Percentiles rank a stretch among this genome's conserved stretches.
These are phyloP conservation scores for Parietaria judaica DNA, from an alignment of 306 rosid species.

Conservation along the genomic window DNA sequence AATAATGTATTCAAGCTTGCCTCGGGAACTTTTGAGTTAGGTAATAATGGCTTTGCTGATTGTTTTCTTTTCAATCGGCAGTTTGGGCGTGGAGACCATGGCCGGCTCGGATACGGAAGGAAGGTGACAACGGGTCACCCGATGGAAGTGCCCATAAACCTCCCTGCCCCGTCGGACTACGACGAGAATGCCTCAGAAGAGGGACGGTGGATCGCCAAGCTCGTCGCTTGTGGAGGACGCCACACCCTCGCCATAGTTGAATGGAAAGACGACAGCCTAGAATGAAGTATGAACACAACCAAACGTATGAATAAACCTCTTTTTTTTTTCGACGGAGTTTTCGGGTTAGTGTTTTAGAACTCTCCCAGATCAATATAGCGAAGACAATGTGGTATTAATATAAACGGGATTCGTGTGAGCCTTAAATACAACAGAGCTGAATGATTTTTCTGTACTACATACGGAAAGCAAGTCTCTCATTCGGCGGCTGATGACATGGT, in stretches of 20 bases:
- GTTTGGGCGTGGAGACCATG: constrained; percentile 98
- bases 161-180: constrained; percentile 37
- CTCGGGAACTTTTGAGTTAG: too few relatives aligned
- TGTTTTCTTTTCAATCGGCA: constrained; percentile 20
- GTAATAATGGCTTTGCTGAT: not conserved
- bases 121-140: constrained; percentile 96
- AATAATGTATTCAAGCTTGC: too few relatives aligned
- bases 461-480: too few relatives aligned
- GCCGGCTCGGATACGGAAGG: constrained; percentile 95
- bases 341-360: too few relatives aligned
- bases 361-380: not conserved
- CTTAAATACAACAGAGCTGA: too few relatives aligned
- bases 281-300: constrained; percentile 6
- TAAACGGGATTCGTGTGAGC: not conserved
- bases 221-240: constrained; percentile 93
- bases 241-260: constrained; percentile 80
- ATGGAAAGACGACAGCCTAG: constrained; percentile 48
- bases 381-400: not conserved
- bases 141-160: constrained; percentile 71
- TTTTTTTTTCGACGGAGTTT: not conserved
- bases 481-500: not conserved
- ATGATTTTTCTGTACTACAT: too few relatives aligned
- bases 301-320: not conserved
- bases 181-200: constrained; percentile 18
- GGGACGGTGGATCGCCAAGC: constrained; percentile 72